These are phyloP conservation scores for Tetrapyrgos nigripes DNA, from an alignment of 1,284 basidiomycete species.

Conservation along the genomic window DNA sequence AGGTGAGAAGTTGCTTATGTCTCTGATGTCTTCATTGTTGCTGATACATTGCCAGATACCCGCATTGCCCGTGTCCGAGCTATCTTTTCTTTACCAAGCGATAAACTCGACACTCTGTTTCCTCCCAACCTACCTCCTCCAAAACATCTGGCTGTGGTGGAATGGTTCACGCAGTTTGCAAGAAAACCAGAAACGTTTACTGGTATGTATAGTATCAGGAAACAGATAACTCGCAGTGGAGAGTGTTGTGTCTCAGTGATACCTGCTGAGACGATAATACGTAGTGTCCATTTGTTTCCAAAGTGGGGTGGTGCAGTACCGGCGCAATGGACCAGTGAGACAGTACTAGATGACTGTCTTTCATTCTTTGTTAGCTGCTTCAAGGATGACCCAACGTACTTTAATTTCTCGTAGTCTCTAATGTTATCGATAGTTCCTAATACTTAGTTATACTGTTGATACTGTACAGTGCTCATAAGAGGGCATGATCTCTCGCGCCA, in stretches of 20 bases:
- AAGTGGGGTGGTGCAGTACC: slow-evolving; percentile 20
- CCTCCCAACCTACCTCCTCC: slow-evolving; percentile 6
- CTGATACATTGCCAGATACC: not conserved
- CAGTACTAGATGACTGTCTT: slow-evolving; percentile 25
- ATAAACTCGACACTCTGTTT: not conserved
- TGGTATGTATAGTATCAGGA: slow-evolving; percentile 14
- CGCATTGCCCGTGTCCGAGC: slow-evolving; percentile 10
- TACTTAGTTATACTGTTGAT: no score
- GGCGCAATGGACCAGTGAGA: slow-evolving; percentile 27
- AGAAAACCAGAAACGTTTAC: slow-evolving; percentile 4
- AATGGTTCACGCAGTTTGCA: slow-evolving; percentile 27
- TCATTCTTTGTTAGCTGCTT: slow-evolving; percentile 24
- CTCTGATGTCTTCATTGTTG: not conserved
- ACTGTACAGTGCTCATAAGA: no score
- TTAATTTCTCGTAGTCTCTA: no score
- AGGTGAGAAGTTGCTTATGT: no score
- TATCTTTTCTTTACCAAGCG: slow-evolving; percentile 9
- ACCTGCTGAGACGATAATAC: slow-evolving; percentile 17
- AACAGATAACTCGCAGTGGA: not conserved
- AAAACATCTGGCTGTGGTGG: slow-evolving; percentile 27
- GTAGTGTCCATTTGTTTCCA: slow-evolving; percentile 27
- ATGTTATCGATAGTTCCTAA: no score
- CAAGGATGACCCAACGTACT: slow-evolving; percentile 7
- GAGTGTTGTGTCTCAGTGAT: slow-evolving; percentile 21
- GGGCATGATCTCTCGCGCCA: no score